These are phyloP conservation scores for Termitomyces sp. DNA, from an alignment of 768 basidiomycete genomes.

Conservation along the genomic window DNA sequence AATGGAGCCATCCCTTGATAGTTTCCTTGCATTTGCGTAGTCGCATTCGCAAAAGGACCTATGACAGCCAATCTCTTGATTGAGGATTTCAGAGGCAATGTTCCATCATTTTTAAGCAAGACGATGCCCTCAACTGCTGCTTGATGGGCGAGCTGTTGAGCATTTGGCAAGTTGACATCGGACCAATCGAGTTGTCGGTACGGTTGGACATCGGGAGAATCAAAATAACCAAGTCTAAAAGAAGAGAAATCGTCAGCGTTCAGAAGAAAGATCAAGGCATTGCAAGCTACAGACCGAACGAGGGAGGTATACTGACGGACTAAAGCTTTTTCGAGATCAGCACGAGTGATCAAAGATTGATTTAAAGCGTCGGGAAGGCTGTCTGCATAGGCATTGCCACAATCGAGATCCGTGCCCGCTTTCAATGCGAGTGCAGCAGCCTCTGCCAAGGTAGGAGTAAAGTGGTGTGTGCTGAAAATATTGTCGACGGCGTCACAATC, in stretches of 20 bases:
- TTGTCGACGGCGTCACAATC: constrained; percentile 54
- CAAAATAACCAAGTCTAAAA: constrained; percentile 51
- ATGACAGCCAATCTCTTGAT: constrained; percentile 51
- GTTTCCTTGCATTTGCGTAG: constrained; percentile 53
- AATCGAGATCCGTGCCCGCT: constrained; percentile 53
- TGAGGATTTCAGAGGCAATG: constrained; percentile 43
- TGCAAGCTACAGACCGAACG: constrained; percentile 34
- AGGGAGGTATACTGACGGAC: constrained; percentile 48
- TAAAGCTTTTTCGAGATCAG: constrained; percentile 38
- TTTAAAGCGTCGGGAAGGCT: constrained; percentile 45
- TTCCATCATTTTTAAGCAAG: constrained; percentile 60
- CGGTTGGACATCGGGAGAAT: constrained; percentile 43
- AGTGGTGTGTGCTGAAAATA: constrained; percentile 47
- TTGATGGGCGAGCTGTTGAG: constrained; percentile 44
- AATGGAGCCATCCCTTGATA: constrained; percentile 51
- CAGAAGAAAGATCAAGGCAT: background rate
- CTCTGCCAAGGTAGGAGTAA: constrained; percentile 35
- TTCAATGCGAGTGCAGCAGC: constrained; percentile 46
- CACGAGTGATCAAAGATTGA: constrained; percentile 39
- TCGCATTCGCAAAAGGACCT: constrained; percentile 57
- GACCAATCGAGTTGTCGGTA: constrained; percentile 45
- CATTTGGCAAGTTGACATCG: constrained; percentile 40
- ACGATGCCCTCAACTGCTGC: constrained; percentile 53
- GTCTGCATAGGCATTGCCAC: constrained; percentile 41
- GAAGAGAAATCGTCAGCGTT: constrained; percentile 2